Percentiles rank a stretch among this genome's conserved stretches.
phyloP scores from a whole-genome alignment of 1,139 yeast species.

The Taiozyma onychis region DNA sequence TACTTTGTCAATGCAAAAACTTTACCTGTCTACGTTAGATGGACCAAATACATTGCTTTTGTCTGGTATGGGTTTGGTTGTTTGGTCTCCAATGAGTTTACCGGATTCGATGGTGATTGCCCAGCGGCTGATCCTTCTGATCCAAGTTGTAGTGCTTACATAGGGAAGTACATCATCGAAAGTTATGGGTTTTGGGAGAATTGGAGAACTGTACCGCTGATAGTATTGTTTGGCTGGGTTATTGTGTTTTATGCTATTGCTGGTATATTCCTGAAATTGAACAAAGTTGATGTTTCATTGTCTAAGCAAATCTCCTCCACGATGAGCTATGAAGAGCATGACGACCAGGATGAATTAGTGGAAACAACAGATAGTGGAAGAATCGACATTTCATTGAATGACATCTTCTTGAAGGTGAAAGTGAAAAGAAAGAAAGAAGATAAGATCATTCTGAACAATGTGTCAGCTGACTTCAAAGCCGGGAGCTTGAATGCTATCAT shows the following conservation, averaged over 20 bases:
- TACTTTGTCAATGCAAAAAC: constrained; percentile 68
- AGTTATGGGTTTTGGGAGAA: constrained; percentile 55
- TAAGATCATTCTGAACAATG: constrained; percentile 37
- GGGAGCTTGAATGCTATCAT: constrained; percentile 69
- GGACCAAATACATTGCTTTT: constrained; percentile 75
- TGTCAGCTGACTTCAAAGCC: constrained; percentile 54
- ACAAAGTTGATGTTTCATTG: constrained; percentile 17
- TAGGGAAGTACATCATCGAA: constrained; percentile 49
- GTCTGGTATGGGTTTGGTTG: constrained; percentile 80
- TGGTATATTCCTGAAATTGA: constrained; percentile 13
- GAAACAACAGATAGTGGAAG: constrained; percentile 13
- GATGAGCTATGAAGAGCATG: constrained; percentile 2
- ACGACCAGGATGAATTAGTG: background rate
- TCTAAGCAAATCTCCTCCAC: constrained; percentile 11
- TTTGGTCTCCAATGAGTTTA: constrained; percentile 57
- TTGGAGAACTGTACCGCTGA: constrained; percentile 72
- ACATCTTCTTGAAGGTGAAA: constrained; percentile 6
- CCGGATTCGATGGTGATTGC: constrained; percentile 57
- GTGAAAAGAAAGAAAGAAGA: constrained; percentile 4
- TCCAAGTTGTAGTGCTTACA: constrained; percentile 34
- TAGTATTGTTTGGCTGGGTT: constrained; percentile 55
- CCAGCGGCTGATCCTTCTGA: constrained; percentile 36
- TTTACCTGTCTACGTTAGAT: constrained; percentile 82
- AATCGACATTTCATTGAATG: constrained; percentile 13
- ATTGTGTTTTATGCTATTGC: constrained; percentile 51